phyloP scores from a whole-genome alignment of 2,329 filamentous ascomycete species.

The Xylaria hypoxylon region DNA sequence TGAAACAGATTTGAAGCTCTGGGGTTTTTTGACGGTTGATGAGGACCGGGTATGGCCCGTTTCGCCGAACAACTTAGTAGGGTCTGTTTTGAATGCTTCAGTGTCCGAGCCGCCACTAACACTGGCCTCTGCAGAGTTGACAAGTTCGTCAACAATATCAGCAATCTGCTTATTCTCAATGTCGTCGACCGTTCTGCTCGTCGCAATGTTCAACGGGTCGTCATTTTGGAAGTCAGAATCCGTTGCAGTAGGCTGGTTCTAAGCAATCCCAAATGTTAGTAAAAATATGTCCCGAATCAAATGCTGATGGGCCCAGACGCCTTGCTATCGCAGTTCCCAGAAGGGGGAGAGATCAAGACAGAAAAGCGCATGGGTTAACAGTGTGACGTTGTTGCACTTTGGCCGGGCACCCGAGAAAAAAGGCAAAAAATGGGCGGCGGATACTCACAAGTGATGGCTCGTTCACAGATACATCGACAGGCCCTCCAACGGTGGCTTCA shows the following conservation, averaged over 20 bases:
- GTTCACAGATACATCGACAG: conserved; percentile 51
- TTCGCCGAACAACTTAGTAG: conserved; percentile 66
- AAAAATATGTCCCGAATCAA: background rate
- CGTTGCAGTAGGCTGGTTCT: conserved; percentile 34
- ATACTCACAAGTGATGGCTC: conserved; percentile 51
- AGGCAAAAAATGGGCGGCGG: background rate
- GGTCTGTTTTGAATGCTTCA: conserved; percentile 72
- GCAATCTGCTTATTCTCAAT: conserved; percentile 68
- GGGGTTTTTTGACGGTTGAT: conserved; percentile 76
- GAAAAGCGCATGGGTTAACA: conserved; percentile 1
- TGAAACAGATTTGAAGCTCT: conserved; percentile 85
- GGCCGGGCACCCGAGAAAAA: background rate
- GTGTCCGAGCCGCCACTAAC: conserved; percentile 81
- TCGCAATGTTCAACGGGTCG: conserved; percentile 55
- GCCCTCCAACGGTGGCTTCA: conserved; percentile 49
- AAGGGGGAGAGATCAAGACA: background rate
- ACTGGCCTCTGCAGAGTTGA: conserved; percentile 74
- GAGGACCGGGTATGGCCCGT: conserved; percentile 69
- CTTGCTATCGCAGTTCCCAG: background rate
- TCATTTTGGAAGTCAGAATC: conserved; percentile 61
- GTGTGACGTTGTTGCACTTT: background rate
- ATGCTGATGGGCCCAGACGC: background rate
- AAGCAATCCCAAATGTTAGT: conserved; percentile 24
- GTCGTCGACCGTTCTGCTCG: conserved; percentile 67
- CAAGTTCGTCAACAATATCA: conserved; percentile 67